phyloP scores from a whole-genome alignment of 345 rosid genomes.

The Noccaea bulbosa region DNA sequence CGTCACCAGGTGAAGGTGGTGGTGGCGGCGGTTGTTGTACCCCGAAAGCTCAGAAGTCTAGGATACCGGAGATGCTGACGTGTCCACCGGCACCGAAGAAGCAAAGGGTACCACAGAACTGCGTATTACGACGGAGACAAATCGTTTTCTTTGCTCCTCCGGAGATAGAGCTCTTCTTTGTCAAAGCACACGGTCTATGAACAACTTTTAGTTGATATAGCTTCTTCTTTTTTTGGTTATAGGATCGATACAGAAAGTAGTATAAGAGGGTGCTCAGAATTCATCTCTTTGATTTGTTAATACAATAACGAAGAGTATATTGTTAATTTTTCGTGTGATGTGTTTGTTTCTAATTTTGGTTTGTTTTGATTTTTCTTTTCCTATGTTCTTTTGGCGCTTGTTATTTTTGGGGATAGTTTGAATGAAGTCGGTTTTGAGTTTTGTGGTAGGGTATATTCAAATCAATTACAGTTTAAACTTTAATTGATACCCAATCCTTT shows the following conservation, averaged over 20 bases:
- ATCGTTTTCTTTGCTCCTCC: constrained; percentile 95
- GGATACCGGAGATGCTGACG: constrained; percentile 75
- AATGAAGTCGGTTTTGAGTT: constrained; percentile 45
- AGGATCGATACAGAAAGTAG: constrained; percentile 32
- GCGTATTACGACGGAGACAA: constrained; percentile 58
- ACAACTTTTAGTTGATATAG: neutral
- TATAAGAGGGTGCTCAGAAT: constrained; percentile 19
- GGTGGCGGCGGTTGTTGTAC: constrained; percentile 57
- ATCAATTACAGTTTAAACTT: constrained; percentile 25
- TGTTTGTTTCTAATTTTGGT: constrained; percentile 14
- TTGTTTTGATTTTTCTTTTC: neutral
- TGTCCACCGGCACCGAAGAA: constrained; percentile 99
- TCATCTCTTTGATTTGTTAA: constrained; percentile 38
- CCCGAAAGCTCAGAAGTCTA: constrained; percentile 71
- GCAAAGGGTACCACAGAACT: constrained; percentile 55
- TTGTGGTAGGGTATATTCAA: constrained; percentile 41
- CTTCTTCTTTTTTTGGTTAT: neutral
- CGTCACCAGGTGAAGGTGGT: constrained; percentile 26
- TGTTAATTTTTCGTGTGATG: constrained; percentile 25
- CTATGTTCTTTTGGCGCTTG: constrained; percentile 38
- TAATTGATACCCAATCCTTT: constrained; percentile 28
- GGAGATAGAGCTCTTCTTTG: constrained; percentile 92
- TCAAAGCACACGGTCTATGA: constrained; percentile 52
- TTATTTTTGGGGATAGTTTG: constrained; percentile 38
- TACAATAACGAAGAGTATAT: constrained; percentile 42